Evolutionary conservation across 345 rosid species (phyloP).

Genomic region (Linum tenue): DNA sequence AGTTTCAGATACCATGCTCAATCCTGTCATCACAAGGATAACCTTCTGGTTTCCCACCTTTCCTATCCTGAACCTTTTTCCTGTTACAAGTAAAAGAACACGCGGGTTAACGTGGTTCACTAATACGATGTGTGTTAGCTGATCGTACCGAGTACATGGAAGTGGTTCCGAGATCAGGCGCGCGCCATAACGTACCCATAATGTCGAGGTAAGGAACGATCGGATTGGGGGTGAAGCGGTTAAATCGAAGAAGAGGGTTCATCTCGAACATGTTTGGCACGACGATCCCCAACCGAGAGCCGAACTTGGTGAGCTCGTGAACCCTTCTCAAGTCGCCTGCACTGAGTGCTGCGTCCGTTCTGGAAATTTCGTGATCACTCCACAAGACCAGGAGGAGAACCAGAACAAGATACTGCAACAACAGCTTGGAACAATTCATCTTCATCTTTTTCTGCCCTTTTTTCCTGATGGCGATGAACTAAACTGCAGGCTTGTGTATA

Average conservation of each 20-base stretch:
- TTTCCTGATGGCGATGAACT: too few species aligned
- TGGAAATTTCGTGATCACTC: neutral
- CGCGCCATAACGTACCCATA: slow-evolving; percentile 26
- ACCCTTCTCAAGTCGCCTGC: slow-evolving; percentile 18
- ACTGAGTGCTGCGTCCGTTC: neutral
- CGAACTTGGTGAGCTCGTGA: slow-evolving; percentile 27
- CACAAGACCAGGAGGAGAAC: neutral
- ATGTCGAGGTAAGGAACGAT: slow-evolving; percentile 42
- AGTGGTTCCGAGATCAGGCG: neutral
- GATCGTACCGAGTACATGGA: neutral
- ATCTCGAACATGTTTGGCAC: slow-evolving; percentile 72
- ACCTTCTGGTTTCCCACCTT: slow-evolving; percentile 31
- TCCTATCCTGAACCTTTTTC: slow-evolving; percentile 58
- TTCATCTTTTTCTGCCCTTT: too few species aligned
- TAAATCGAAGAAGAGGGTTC: slow-evolving; percentile 60
- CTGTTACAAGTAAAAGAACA: too few species aligned
- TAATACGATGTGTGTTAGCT: neutral
- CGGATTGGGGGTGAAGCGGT: slow-evolving; percentile 32
- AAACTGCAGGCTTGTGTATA: too few species aligned
- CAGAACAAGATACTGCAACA: neutral
- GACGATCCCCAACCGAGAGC: slow-evolving; percentile 57
- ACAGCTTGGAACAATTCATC: too few species aligned
- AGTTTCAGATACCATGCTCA: slow-evolving; percentile 43
- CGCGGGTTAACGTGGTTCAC: too few species aligned
- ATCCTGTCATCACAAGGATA: slow-evolving; percentile 55